Percentiles rank a stretch among this genome's conserved stretches.
Conservation (phyloP, 257 asterid genomes). For the Echium plantagineum region DNA sequence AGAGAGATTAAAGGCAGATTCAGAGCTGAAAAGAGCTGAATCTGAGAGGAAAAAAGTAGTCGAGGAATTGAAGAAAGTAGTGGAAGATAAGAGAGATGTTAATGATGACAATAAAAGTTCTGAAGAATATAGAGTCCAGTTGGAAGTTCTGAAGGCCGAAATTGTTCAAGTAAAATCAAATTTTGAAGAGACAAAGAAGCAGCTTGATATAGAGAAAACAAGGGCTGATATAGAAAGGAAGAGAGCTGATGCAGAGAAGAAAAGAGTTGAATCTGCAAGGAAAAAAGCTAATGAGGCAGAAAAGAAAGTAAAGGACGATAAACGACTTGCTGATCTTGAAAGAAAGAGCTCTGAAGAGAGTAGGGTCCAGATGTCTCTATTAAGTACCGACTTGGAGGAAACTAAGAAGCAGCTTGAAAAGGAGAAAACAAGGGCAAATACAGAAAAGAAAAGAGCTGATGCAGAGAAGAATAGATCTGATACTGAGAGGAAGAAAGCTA, state of each 20-base stretch:
- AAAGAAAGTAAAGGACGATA: not conserved
- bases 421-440: constrained; percentile 33
- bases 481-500: constrained; percentile 35
- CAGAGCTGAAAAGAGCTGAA: constrained; percentile 36
- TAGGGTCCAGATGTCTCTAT: constrained; percentile 18
- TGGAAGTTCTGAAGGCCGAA: constrained; percentile 41
- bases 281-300: not conserved
- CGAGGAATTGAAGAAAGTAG: constrained; percentile 29
- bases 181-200: constrained; percentile 35
- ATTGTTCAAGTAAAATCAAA: constrained; percentile 31
- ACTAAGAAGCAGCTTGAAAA: constrained; percentile 42
- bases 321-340: not conserved
- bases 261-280: constrained; percentile 22
- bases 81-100: constrained; percentile 24
- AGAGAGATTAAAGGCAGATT: constrained; percentile 29
- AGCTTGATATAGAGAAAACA: constrained; percentile 43
- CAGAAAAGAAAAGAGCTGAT: constrained; percentile 27
- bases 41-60: no score
- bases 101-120: constrained; percentile 39
- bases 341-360: constrained; percentile 2
- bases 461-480: constrained; percentile 35
- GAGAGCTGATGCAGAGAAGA: constrained; percentile 39
- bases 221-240: constrained; percentile 49
- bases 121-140: constrained; percentile 32
- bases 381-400: constrained; percentile 12